Conservation (phyloP, 176 grass and related monocot genomes). For the Melocanna baccifera region DNA sequence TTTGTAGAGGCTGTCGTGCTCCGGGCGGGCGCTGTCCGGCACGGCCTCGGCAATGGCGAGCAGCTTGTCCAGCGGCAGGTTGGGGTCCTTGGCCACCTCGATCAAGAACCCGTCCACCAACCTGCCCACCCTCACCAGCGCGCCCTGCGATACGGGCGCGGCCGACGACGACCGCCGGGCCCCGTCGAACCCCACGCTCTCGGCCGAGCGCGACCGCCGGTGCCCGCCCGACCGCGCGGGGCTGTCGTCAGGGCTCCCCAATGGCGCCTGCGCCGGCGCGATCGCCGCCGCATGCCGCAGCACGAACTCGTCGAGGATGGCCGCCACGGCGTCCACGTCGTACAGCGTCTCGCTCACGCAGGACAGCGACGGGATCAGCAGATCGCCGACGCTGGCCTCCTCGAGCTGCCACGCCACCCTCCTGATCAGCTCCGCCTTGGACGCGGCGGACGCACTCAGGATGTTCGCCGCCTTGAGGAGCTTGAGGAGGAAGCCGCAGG, state of each 20-base stretch:
- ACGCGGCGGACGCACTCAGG: conserved; percentile 51
- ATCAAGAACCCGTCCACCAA: conserved; percentile 70
- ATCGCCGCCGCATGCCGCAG: conserved; percentile 48
- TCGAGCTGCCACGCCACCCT: conserved; percentile 74
- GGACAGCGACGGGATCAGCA: conserved; percentile 64
- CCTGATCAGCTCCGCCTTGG: conserved; percentile 58
- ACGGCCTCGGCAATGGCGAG: conserved; percentile 77
- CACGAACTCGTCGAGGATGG: conserved; percentile 76
- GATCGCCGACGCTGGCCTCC: conserved; percentile 62
- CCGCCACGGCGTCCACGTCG: conserved; percentile 62
- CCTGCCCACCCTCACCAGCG: conserved; percentile 62
- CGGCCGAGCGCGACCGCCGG: conserved; percentile 72
- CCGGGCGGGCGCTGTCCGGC: conserved; percentile 57
- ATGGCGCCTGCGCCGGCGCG: background rate
- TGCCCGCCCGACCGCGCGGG: conserved; percentile 40
- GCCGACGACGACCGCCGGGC: conserved; percentile 60
- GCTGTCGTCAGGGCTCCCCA: conserved; percentile 50
- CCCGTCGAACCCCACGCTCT: conserved; percentile 84
- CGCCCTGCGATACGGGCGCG: conserved; percentile 57
- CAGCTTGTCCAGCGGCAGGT: conserved; percentile 74
- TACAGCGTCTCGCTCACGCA: conserved; percentile 47
- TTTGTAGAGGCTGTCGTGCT: conserved; percentile 90
- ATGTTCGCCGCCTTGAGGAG: conserved; percentile 81
- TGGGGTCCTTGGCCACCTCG: conserved; percentile 61
- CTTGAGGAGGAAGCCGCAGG: conserved; percentile 74